phyloP scores from a whole-genome alignment of 345 rosid species.

The Lepidium didymum region DNA sequence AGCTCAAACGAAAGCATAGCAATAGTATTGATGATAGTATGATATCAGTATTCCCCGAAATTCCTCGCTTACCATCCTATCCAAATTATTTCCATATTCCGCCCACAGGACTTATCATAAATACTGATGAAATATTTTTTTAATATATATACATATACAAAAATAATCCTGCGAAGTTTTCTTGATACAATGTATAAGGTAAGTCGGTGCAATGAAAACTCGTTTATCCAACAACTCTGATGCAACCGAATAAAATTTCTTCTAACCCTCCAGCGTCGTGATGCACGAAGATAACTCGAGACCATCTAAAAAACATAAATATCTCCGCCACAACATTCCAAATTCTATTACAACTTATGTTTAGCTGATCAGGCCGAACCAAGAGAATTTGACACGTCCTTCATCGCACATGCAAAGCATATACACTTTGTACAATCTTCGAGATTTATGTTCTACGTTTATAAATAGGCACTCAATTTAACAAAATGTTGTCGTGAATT shows the following conservation, averaged over 20 bases:
- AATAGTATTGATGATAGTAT: background rate
- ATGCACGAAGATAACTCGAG: slow-evolving; percentile 1
- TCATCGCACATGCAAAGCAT: slow-evolving; percentile 13
- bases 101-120: background rate
- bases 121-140: too few relatives aligned
- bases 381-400: slow-evolving; percentile 4
- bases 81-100: background rate
- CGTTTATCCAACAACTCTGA: background rate
- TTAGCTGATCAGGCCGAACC: slow-evolving; percentile 1
- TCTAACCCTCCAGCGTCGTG: background rate
- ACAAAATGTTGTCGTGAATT: background rate
- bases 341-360: background rate
- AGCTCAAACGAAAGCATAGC: background rate
- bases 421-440: background rate
- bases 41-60: slow-evolving; percentile 9
- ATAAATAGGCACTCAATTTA: background rate
- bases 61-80: background rate
- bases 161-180: too few relatives aligned
- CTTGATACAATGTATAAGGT: background rate
- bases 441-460: background rate
- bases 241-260: background rate
- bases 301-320: slow-evolving; percentile 12
- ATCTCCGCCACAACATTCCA: slow-evolving; percentile 7
- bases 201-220: slow-evolving; percentile 3
- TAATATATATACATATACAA: background rate